These are phyloP conservation scores for Kwoniella bestiolae DNA, from an alignment of 768 basidiomycete species.

Conservation along the genomic window DNA sequence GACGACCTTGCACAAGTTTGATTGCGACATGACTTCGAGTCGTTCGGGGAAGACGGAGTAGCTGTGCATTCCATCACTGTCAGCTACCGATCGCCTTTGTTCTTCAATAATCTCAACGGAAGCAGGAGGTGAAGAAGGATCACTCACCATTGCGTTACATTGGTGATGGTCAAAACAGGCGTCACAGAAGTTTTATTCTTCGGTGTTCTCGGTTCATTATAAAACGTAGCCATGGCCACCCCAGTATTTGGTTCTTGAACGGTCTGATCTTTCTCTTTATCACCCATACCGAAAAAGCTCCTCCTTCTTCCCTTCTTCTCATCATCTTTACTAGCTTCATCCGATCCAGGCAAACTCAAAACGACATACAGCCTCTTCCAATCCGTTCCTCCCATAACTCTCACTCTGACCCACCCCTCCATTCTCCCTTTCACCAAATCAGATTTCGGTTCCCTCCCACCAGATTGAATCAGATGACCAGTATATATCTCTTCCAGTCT, in stretches of 20 bases:
- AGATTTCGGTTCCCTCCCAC: conserved; percentile 62
- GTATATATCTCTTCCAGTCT: conserved; percentile 97
- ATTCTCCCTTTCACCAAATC: conserved; percentile 73
- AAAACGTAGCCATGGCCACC: conserved; percentile 58
- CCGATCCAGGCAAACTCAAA: conserved; percentile 61
- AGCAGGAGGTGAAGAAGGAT: too few relatives aligned
- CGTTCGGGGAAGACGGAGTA: conserved; percentile 93
- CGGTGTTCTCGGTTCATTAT: conserved; percentile 43
- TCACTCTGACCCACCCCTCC: conserved; percentile 89
- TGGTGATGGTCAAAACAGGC: conserved; percentile 69
- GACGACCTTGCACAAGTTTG: conserved; percentile 90
- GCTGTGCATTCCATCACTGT: too few relatives aligned
- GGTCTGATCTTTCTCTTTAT: conserved; percentile 36
- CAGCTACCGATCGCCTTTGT: too few relatives aligned
- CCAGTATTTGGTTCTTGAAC: conserved; percentile 50
- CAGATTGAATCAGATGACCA: conserved; percentile 77
- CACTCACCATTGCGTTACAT: conserved; percentile 73
- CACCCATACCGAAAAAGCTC: conserved; percentile 58
- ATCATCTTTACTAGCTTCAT: conserved; percentile 36
- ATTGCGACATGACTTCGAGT: conserved; percentile 84
- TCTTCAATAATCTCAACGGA: too few relatives aligned
- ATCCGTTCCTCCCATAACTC: conserved; percentile 94
- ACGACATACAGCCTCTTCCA: conserved; percentile 93
- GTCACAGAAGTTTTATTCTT: conserved; percentile 72
- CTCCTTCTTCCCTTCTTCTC: conserved; percentile 66